Evolutionary conservation across 257 asterid species (phyloP), one percentile per base, ranked within the genome.

Genomic region (Thymus mandschuricus): DNA sequence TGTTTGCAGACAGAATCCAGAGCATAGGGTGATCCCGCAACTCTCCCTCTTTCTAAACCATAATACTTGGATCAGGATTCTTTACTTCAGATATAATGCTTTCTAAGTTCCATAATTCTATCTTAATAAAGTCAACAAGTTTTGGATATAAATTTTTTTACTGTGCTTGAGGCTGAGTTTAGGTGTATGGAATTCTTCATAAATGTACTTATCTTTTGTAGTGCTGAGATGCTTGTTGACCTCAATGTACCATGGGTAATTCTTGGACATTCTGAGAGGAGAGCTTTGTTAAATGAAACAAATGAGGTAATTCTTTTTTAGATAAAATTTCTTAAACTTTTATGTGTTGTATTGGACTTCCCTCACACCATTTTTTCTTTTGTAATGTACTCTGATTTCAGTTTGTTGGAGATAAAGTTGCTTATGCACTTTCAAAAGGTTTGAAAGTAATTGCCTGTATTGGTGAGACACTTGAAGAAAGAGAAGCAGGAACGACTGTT

Each of bases 391-490:
- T 68, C 9, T 66, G 8, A 46, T 78, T 51, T 75, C 84, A 94
- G 98, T 88, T 92, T 72, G 96, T 92, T 55, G 99, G 99, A 78
- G 96, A 89, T 10, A 95, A 95, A 78, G 97, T 92, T 76, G 97
- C 98, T 11, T 92, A 95, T 83, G 98, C 99, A 30, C 94, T 95
- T 74, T 69, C 92, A 45, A 86, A 88, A 89, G 97, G 99, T 74
- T 61, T 95, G 85, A 95, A 95, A 83, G 99, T 95, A 12, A 95
- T 95, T 77, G 99, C 99, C 21, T 95, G 99, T 67, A 87, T 95
- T 80, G 99, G 99, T 34, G 99, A 95, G 92, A 88, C 99, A 66
- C 99, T 95, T 82, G 97, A 92, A 78, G 92, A 95, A 79, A 86
- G 99, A 57, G 99, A 95, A 79, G 81, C 97, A 27, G 99, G 99